These are phyloP conservation scores for Malus asiatica DNA, from an alignment of 306 rosid species.

Conservation along the genomic window DNA sequence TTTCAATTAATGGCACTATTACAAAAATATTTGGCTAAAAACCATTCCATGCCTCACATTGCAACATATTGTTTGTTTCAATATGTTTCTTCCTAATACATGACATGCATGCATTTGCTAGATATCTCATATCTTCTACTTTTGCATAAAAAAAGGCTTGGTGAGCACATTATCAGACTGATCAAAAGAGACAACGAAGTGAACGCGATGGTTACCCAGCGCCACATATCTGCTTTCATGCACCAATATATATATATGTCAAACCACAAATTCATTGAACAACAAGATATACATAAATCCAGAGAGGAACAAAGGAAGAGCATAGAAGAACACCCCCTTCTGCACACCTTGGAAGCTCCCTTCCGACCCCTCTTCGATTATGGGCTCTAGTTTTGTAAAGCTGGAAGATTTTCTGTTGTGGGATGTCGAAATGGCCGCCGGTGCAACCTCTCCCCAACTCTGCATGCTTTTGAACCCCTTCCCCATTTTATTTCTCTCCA, in stretches of 20 bases:
- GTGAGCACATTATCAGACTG: no score
- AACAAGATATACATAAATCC: slow-evolving; percentile 2
- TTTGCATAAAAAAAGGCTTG: no score
- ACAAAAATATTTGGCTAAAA: background rate
- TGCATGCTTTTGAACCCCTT: slow-evolving; percentile 29
- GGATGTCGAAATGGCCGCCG: slow-evolving; percentile 26
- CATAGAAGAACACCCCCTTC: slow-evolving; percentile 6
- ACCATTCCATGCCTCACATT: background rate
- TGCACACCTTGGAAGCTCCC: background rate
- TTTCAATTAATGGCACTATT: background rate
- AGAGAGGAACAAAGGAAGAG: slow-evolving; percentile 19
- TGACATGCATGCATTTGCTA: background rate
- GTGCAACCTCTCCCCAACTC: slow-evolving; percentile 53
- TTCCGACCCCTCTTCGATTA: slow-evolving; percentile 49
- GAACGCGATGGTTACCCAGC: background rate
- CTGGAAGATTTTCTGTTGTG: slow-evolving; percentile 11
- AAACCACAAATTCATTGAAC: background rate
- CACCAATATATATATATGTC: background rate
- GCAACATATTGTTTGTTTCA: background rate
- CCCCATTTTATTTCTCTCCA: slow-evolving; percentile 25
- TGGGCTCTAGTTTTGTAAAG: slow-evolving; percentile 48
- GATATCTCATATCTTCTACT: background rate
- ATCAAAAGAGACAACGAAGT: no score
- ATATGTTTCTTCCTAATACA: background rate
- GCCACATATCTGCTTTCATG: background rate